A percentile compares a stretch with the other conserved stretches of the same genome.
Conservation (phyloP, 129 eudicot genomes). For the Centrapalus pauciflorus region DNA sequence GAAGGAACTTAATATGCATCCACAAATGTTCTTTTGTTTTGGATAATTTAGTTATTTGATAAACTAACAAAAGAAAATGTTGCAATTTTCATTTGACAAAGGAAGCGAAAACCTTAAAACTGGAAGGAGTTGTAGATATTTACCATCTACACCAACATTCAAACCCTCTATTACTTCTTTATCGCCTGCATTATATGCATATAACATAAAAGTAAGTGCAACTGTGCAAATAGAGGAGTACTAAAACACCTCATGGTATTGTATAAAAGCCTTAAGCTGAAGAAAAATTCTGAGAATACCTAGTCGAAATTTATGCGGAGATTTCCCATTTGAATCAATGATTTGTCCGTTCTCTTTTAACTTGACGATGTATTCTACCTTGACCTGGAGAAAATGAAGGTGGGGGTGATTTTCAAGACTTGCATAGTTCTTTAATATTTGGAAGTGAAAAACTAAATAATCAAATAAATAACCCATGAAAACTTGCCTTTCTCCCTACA, state of each 20-base stretch:
- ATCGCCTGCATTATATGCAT: conserved; percentile 42
- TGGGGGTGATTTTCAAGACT: background rate
- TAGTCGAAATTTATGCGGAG: conserved; percentile 61
- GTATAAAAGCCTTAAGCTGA: background rate
- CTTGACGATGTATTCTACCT: conserved; percentile 57
- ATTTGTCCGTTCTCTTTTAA: conserved; percentile 62
- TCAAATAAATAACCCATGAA: background rate
- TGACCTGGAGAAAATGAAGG: conserved; percentile 48
- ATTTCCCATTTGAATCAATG: conserved; percentile 63
- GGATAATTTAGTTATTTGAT: background rate
- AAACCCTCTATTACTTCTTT: conserved; percentile 55
- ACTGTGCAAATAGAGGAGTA: background rate
- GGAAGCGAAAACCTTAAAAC: background rate
- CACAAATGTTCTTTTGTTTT: no score
- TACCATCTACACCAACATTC: conserved; percentile 86
- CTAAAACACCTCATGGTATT: background rate
- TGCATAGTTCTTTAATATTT: no score
- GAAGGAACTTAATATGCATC: no score
- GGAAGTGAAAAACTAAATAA: background rate
- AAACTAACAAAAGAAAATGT: background rate
- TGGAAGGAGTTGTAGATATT: background rate
- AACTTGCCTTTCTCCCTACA: conserved; percentile 68
- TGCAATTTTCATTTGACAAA: background rate
- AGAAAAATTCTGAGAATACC: conserved; percentile 40
- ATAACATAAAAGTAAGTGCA: background rate